Percentiles rank a stretch among this genome's conserved stretches.
phyloP scores from a whole-genome alignment of 345 rosid species.

The Brassica carinata region DNA sequence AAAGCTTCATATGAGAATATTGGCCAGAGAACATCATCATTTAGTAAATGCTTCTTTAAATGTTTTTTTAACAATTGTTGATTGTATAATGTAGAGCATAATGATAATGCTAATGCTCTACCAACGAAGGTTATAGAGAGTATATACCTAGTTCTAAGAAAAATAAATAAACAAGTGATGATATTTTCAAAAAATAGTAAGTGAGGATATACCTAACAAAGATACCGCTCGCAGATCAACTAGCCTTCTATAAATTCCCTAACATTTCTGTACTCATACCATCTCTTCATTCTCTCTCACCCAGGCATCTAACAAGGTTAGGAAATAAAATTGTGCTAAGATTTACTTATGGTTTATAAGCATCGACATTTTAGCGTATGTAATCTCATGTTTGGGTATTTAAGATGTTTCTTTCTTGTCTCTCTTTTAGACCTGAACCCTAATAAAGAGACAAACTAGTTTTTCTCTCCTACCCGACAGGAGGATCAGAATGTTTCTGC shows the following conservation, averaged over 20 bases:
- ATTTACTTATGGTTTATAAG: not conserved
- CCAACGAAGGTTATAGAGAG: not conserved
- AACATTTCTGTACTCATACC: not conserved
- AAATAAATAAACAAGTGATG: not conserved
- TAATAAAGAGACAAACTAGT: not conserved
- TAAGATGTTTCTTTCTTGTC: conserved; percentile 4
- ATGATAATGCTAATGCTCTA: too few species aligned
- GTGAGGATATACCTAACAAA: not conserved
- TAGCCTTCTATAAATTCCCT: not conserved
- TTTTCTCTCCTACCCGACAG: conserved; percentile 19
- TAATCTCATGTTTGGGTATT: not conserved
- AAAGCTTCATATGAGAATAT: too few species aligned
- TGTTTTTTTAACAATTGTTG: too few species aligned
- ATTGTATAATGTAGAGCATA: too few species aligned
- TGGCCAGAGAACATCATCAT: too few species aligned
- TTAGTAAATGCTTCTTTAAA: too few species aligned
- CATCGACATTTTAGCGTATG: not conserved
- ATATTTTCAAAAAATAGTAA: not conserved
- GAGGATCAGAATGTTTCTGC: conserved; percentile 1
- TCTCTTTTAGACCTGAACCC: not conserved
- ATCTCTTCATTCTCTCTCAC: not conserved
- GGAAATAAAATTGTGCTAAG: not conserved
- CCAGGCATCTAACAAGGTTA: conserved; percentile 1
- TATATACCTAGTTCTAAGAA: not conserved
- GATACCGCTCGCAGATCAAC: not conserved